Conservation (phyloP, 83 land plant species). For the Diphasiastrum complanatum region DNA sequence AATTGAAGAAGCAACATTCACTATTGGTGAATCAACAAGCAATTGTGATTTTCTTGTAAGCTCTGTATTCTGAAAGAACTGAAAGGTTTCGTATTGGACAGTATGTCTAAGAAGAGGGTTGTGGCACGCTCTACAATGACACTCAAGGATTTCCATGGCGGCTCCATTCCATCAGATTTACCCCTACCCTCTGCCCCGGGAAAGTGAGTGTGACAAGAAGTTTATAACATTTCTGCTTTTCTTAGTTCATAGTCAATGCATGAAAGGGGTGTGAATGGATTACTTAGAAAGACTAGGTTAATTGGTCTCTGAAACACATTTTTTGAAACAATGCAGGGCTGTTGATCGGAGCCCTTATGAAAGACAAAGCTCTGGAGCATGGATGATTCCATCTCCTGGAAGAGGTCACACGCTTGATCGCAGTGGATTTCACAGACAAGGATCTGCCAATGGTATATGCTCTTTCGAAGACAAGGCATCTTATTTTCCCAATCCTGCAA, state of each 20-base stretch:
- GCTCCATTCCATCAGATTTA: conserved; percentile 91
- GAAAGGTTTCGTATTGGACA: no score
- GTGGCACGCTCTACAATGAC: conserved; percentile 78
- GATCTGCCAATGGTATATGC: conserved; percentile 34
- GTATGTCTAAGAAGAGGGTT: conserved; percentile 88
- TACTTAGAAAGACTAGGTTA: no score
- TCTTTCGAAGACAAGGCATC: conserved; percentile 62
- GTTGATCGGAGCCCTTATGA: conserved; percentile 62
- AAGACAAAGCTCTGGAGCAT: conserved; percentile 35
- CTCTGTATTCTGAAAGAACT: no score
- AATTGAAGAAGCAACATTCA: no score
- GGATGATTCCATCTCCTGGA: conserved; percentile 44
- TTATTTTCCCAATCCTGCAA: conserved; percentile 43
- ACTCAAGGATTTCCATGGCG: conserved; percentile 96
- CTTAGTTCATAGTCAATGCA: no score
- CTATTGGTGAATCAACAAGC: no score
- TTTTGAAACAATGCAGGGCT: no score
- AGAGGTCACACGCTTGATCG: conserved; percentile 33
- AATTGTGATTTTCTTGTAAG: no score
- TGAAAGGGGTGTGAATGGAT: no score
- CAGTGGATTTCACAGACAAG: conserved; percentile 33
- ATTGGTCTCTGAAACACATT: no score
- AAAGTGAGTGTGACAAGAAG: conserved; percentile 57
- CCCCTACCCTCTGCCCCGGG: conserved; percentile 98
- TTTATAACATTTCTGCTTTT: no score